phyloP scores from a whole-genome alignment of 2,329 filamentous ascomycete species.

The Bipolaris cookei region DNA sequence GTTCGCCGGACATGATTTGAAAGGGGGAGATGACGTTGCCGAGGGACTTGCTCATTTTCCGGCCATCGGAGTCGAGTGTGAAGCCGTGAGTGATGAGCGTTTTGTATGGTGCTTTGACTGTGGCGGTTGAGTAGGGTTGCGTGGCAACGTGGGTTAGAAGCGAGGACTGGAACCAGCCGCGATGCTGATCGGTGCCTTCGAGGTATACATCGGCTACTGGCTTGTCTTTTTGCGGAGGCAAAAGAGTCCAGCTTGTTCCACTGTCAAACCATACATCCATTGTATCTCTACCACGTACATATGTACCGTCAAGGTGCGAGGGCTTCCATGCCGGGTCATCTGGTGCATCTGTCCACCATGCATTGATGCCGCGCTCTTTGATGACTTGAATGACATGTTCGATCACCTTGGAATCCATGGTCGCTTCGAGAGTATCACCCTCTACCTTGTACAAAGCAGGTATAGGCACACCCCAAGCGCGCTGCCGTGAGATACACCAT shows the following conservation, averaged over 20 bases:
- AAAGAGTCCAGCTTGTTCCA: conserved; percentile 82
- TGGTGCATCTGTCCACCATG: conserved; percentile 87
- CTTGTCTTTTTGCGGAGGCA: conserved; percentile 39
- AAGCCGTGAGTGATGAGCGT: conserved; percentile 96
- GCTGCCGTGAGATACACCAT: conserved; percentile 97
- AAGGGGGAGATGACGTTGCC: conserved; percentile 84
- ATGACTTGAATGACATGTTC: conserved; percentile 84
- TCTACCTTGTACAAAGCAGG: conserved; percentile 80
- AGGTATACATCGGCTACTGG: conserved; percentile 82
- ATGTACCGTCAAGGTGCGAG: conserved; percentile 64
- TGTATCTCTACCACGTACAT: conserved; percentile 82
- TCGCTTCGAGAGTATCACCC: conserved; percentile 66
- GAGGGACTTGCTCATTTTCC: conserved; percentile 98
- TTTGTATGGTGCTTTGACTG: conserved; percentile 73
- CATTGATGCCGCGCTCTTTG: conserved; percentile 78
- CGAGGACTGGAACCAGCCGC: conserved; percentile 98
- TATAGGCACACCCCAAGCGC: conserved; percentile 96
- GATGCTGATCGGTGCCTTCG: conserved; percentile 94
- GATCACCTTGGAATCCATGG: conserved; percentile 81
- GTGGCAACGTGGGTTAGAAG: conserved; percentile 83
- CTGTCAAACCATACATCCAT: conserved; percentile 99
- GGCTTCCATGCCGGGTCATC: conserved; percentile 82
- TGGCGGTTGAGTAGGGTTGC: conserved; percentile 45
- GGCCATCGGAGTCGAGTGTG: conserved; percentile 84
- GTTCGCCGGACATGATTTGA: conserved; percentile 82